Base-by-base conservation (phyloP, 495 filamentous ascomycete species). In the Talaromyces trachyspermus region DNA sequence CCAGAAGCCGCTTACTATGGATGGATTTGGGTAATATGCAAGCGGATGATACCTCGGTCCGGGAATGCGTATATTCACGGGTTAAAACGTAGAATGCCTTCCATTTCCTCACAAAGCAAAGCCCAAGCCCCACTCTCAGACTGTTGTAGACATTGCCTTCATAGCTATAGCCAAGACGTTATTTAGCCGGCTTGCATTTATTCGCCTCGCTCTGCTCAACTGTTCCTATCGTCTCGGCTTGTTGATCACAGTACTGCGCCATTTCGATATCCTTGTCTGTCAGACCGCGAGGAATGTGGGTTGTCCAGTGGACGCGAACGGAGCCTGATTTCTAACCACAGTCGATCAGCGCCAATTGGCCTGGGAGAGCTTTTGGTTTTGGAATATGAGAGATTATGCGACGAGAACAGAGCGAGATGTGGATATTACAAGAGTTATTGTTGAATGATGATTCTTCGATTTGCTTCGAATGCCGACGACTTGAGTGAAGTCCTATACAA, bases 231-330 rank as follows among this genome's bases (percentile, higher is more conserved):
- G 64, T 36, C 20, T 52, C 62, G 37, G 69, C 69, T 22, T 79
- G 69, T 46, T 72, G 56, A 58, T 89, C 84, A 61, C 86, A 89
- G 49, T 77, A 72, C 32, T 59, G 61, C 1, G 86, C 86, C 64
- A 89, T 72, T 12, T 71, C 58, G 29, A 83, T 60, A 55, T 90
- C 86, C 51, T 82, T 83, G 19, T 64, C 49, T 0, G 81, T 83
- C n/a, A 90, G 69, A n/a, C 86, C 85, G 17, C 71, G 68, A 7
- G 83, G 84, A 36, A 69, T 69, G 63, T 90, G 85, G 14, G 86
- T 89, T 9, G 84, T 89, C 86, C 84, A 89, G 59, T 72, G 66
- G 46, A 74, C 61, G 49, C 68, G 60, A 26, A 74, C 66, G 4
- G 68, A 71, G 7, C 69, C 69, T 50, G 69, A 57, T 48, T 66